Evolutionary conservation across 192 early-diverging fungal genomes (phyloP).

Genomic region (Spizellomyces sp.): DNA sequence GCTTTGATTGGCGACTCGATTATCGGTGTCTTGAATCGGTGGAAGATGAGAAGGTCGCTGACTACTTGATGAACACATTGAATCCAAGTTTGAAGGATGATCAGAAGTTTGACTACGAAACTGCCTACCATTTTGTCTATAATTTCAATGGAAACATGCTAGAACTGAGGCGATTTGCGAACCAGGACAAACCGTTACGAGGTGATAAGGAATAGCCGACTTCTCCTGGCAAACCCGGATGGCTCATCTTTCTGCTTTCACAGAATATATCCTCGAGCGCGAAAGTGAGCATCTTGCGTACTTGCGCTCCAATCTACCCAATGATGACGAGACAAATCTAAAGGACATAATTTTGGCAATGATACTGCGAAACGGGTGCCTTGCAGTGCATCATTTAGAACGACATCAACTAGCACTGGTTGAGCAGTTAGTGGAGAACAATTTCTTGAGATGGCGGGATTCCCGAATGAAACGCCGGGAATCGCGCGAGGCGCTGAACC

Average conservation of each 20-base stretch:
- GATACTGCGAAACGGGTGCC: constrained; percentile 40
- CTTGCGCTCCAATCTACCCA: constrained; percentile 7
- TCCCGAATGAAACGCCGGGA: neutral
- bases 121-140: constrained; percentile 38
- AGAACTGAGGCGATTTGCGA: constrained; percentile 8
- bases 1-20: constrained; percentile 24
- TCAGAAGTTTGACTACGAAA: constrained; percentile 33
- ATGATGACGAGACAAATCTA: constrained; percentile 24
- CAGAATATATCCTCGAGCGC: constrained; percentile 15
- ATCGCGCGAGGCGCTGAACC: neutral
- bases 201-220: neutral
- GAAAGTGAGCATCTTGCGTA: constrained; percentile 11
- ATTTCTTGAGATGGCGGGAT: constrained; percentile 44
- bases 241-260: neutral
- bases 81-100: constrained; percentile 35
- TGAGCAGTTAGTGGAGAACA: constrained; percentile 39
- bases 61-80: constrained; percentile 36
- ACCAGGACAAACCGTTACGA: neutral
- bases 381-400: constrained; percentile 32
- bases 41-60: constrained; percentile 34
- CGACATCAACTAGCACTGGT: constrained; percentile 23
- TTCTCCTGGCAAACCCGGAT: neutral
- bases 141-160: constrained; percentile 39
- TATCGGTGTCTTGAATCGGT: constrained; percentile 37
- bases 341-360: constrained; percentile 41